Base-by-base conservation (phyloP, 148 eudicot species). In the Dysphania ambrosioides region DNA sequence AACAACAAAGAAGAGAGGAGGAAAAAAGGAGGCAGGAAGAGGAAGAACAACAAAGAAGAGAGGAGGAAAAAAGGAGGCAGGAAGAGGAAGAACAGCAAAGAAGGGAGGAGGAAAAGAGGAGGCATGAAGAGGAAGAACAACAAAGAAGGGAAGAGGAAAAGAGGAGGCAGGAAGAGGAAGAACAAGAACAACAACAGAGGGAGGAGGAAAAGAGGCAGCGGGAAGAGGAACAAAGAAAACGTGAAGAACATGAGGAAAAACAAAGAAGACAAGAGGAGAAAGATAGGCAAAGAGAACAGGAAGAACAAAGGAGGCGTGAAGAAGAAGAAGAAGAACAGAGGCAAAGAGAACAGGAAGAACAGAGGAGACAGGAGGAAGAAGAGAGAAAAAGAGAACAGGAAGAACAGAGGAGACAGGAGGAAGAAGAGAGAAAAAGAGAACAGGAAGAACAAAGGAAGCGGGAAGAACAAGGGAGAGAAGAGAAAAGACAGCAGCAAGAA, bases 361-460 rank as follows among this genome's bases (percentile, higher is more conserved):
- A 38, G 66, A 73, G 69, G 66, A 75, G 69, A 35, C 79, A 68
- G 69, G 77, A 78, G 18, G 77, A 71, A 56, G 65, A 74, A 44
- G 29, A 62, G 13, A 55, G 31, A 4, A 61, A 69, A 58, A 66
- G 58, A 26, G 40, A 64, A 38, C 32, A 68, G 61, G 67, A 74
- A 75, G 67, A 35, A 41, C 2, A 5, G 21, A 27, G 27, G 31
- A 74, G 62, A 35, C 77, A 79, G 5, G 79, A 77, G 41, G 73
- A 68, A 40, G 66, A 32, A 57, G 57, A 51, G 41, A 6, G 26
- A 12, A 35, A 53, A 30, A 27, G 66, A 75, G 35, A 41, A 72
- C 30, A 7, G 58, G 67, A 73, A 57, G 73, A 26, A 18, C 42
- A 24, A 5, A 44, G 26, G 23, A 30, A 23, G 63, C 19, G 40